Evolutionary conservation across 768 basidiomycete species (phyloP).

Genomic region (Boletus sp.): DNA sequence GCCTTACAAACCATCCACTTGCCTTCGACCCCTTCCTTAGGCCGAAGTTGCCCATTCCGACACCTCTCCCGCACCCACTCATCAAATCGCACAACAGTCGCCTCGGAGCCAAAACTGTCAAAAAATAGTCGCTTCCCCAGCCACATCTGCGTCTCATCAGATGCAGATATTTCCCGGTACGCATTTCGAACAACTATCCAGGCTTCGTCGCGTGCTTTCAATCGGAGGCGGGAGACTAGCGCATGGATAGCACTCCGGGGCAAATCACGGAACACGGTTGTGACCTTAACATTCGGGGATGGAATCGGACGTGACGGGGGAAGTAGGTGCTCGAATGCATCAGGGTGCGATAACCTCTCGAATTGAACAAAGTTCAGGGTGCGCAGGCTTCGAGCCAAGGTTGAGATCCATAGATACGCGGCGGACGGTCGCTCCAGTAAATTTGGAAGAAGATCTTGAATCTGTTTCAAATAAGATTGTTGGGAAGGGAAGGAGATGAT

Average conservation of each 20-base stretch:
- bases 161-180: constrained; percentile 56
- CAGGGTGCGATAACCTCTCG: constrained; percentile 40
- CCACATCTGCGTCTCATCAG: constrained; percentile 45
- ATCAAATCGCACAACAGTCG: constrained; percentile 36
- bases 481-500: constrained; percentile 65
- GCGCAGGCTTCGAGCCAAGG: constrained; percentile 52
- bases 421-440: constrained; percentile 39
- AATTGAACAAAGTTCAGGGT: constrained; percentile 54
- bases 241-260: constrained; percentile 42
- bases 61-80: constrained; percentile 52
- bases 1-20: constrained; percentile 63
- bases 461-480: constrained; percentile 39
- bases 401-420: constrained; percentile 49
- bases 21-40: constrained; percentile 56
- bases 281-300: neutral
- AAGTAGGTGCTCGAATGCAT: constrained; percentile 27
- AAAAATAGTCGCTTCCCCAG: constrained; percentile 49
- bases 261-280: constrained; percentile 20
- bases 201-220: constrained; percentile 49
- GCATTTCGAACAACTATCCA: constrained; percentile 62
- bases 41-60: constrained; percentile 45
- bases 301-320: neutral
- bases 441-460: constrained; percentile 22
- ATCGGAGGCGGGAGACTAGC: constrained; percentile 48
- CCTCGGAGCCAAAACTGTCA: constrained; percentile 32